Evolutionary conservation across 345 rosid species (phyloP), one percentile per base, ranked within the genome.

Genomic region (Gossypium turneri): DNA sequence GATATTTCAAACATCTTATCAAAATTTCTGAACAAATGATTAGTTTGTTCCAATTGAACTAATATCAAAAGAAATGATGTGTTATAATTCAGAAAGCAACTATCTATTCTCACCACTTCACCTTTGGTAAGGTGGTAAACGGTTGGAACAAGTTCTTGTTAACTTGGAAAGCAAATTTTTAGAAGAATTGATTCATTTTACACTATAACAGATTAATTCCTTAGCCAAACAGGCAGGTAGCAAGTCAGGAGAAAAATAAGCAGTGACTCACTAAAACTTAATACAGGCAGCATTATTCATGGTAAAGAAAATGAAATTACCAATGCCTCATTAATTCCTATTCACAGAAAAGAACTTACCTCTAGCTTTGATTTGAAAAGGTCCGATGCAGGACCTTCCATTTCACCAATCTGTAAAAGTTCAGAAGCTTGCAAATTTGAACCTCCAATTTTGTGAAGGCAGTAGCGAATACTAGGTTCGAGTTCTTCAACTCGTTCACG

Each of bases 341-440:
- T 45, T 45, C 12, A 52, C n/a, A 51, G 57, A 69, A 17, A 25
- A n/a, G 70, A 78, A 24, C 62, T 75, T 74, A 92, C 98, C 98
- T 96, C 98, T 76, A 96, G 84, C 84, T 96, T 96, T 59, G 94
- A 85, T 84, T 86, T 93, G 85, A 96, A 93, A 75, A 93, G 99
- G 85, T 96, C 98, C 66, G 86, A 78, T 15, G 97, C 99, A 72
- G 99, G 99, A 73, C 98, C 99, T 88, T 95, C 96, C 95, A 90
- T 89, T 87, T 93, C 99, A 81, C 93, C 94, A 80, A 96, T 91
- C 71, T 93, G 92, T 78, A 91, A 76, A 70, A 96, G 91, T 67
- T 92, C 97, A 78, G 98, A 92, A 67, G 97, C 87, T 80, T 91
- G 86, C 75, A 96, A 81, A 84, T 96, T 92, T 71, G 99, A 90